These are phyloP conservation scores for Panicum miliaceum DNA, from an alignment of 176 grass and related monocot species.

Conservation along the genomic window DNA sequence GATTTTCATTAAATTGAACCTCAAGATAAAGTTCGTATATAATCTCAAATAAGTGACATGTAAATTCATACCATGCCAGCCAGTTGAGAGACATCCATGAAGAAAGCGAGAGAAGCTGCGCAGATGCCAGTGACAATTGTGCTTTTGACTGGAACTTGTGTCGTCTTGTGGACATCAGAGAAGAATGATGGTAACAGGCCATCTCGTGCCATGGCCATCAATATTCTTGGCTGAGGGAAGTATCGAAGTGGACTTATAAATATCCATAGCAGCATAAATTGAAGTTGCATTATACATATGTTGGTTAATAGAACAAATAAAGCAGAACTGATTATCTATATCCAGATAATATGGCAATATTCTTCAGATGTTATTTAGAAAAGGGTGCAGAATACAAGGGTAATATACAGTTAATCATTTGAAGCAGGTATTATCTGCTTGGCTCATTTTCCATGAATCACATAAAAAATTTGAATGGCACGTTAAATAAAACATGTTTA, in stretches of 20 bases:
- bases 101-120: conserved; percentile 71
- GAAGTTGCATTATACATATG: background rate
- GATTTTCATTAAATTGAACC: conserved; percentile 10
- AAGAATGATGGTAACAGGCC: conserved; percentile 79
- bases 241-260: conserved; percentile 21
- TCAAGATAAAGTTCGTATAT: background rate
- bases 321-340: background rate
- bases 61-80: conserved; percentile 76
- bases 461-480: background rate
- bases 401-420: background rate
- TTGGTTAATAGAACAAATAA: background rate
- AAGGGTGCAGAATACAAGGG: background rate
- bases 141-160: conserved; percentile 91
- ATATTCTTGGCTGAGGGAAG: conserved; percentile 73
- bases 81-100: conserved; percentile 92
- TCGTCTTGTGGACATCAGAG: conserved; percentile 62
- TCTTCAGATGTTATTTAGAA: conserved; percentile 3
- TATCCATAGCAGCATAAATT: conserved; percentile 4
- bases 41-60: background rate
- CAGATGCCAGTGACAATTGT: conserved; percentile 81
- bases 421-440: background rate
- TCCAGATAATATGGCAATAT: background rate
- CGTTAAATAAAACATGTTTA: background rate
- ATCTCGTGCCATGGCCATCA: conserved; percentile 91
- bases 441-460: background rate